Conservation (phyloP, 208 protist genomes). For the Wallacemonas sp. region DNA sequence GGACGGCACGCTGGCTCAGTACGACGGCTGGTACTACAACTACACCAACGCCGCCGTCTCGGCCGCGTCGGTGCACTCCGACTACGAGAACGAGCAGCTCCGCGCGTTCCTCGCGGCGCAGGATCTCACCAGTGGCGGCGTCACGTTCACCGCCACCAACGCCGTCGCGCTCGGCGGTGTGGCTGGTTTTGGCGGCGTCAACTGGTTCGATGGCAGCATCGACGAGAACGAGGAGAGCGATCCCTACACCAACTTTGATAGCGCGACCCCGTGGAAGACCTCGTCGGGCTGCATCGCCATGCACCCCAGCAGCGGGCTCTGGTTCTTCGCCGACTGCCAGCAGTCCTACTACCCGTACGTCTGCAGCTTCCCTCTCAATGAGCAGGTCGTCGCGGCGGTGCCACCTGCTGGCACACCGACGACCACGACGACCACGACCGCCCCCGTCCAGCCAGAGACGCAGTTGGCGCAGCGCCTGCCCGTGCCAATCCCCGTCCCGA, state of each 20-base stretch:
- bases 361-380: constrained; percentile 35
- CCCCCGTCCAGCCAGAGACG: background rate
- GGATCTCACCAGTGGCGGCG: background rate
- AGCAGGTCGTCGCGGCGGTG: constrained; percentile 2
- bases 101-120: constrained; percentile 9
- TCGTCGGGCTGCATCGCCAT: constrained; percentile 51
- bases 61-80: constrained; percentile 28
- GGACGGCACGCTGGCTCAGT: background rate
- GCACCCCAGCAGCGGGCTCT: constrained; percentile 35
- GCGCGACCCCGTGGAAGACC: constrained; percentile 26
- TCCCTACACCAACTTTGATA: constrained; percentile 48
- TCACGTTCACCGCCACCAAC: background rate
- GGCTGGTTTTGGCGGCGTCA: constrained; percentile 32
- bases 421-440: constrained; percentile 1
- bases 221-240: constrained; percentile 10
- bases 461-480: constrained; percentile 25
- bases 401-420: background rate
- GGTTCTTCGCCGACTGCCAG: constrained; percentile 36
- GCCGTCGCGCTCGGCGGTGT: constrained; percentile 28
- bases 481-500: constrained; percentile 34
- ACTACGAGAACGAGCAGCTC: constrained; percentile 29
- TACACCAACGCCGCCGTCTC: constrained; percentile 18
- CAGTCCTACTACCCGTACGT: constrained; percentile 33
- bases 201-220: constrained; percentile 29
- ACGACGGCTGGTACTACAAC: constrained; percentile 16